These are phyloP conservation scores for Suhomyces xylopsoci DNA, from an alignment of 805 yeast genomes.

Conservation along the genomic window DNA sequence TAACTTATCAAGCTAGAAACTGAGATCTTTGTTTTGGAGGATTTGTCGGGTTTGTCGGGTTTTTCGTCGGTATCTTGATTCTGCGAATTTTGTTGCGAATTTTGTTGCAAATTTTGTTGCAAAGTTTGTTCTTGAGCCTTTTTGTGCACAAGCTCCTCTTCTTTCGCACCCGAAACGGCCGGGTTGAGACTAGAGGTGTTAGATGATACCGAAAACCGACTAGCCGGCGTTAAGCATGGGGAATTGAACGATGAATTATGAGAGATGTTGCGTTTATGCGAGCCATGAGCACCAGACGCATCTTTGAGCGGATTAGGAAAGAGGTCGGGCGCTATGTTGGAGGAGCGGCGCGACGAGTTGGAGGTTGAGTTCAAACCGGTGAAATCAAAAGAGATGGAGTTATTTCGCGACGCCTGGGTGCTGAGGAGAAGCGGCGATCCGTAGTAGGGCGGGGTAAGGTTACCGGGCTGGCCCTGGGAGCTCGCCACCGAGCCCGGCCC, in stretches of 20 bases:
- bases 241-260: conserved; percentile 31
- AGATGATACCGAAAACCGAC: conserved; percentile 22
- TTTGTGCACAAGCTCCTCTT: conserved; percentile 7
- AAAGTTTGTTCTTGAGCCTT: neutral
- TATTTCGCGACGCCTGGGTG: conserved; percentile 38
- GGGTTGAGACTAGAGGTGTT: conserved; percentile 6
- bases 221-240: conserved; percentile 23
- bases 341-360: conserved; percentile 36
- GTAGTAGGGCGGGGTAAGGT: conserved; percentile 28
- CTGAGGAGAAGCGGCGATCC: conserved; percentile 29
- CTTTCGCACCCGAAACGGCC: conserved; percentile 1
- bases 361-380: conserved; percentile 20
- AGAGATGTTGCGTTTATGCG: conserved; percentile 27
- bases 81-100: neutral
- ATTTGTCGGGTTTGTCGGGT: neutral
- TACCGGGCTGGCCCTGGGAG: conserved; percentile 6
- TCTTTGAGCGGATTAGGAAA: conserved; percentile 36
- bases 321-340: conserved; percentile 41
- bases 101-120: neutral
- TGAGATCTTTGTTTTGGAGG: conserved; percentile 25
- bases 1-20: conserved; percentile 30
- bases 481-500: neutral
- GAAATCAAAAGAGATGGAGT: conserved; percentile 35
- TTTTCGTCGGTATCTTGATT: conserved; percentile 1
- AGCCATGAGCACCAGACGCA: neutral